Conservation (phyloP, 2,329 filamentous ascomycete species). For the Drechslerella dactyloides region DNA sequence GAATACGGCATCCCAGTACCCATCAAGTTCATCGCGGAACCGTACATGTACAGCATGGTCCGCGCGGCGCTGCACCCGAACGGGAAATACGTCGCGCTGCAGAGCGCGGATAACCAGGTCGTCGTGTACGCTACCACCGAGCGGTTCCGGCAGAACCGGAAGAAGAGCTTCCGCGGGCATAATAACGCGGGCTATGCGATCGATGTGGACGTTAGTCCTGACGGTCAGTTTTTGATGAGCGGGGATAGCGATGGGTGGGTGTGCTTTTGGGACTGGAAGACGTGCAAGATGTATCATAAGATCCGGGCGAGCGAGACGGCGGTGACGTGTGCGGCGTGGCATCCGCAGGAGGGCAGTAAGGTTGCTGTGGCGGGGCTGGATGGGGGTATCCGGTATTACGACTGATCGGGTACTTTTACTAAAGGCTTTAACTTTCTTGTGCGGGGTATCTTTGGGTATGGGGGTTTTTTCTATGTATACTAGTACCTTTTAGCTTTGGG, state of each 20-base stretch:
- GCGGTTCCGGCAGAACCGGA: constrained; percentile 95
- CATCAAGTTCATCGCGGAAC: constrained; percentile 97
- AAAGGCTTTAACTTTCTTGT: neutral
- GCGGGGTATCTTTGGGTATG: neutral
- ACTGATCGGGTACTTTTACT: too few relatives aligned
- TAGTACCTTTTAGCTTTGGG: neutral
- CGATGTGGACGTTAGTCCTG: constrained; percentile 84
- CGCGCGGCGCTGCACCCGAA: constrained; percentile 82
- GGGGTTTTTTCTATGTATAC: constrained; percentile 1
- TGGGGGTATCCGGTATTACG: constrained; percentile 47
- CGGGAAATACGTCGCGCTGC: constrained; percentile 93
- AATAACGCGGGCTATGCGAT: constrained; percentile 95
- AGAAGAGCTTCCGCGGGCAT: constrained; percentile 94
- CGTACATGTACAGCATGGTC: constrained; percentile 96
- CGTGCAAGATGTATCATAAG: constrained; percentile 98
- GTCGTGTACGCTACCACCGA: constrained; percentile 93
- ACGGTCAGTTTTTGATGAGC: constrained; percentile 86
- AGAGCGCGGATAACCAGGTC: constrained; percentile 93
- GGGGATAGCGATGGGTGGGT: constrained; percentile 89
- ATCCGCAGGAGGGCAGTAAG: constrained; percentile 96
- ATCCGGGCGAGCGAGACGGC: constrained; percentile 82
- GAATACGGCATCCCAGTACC: constrained; percentile 98
- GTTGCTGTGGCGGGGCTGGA: constrained; percentile 88
- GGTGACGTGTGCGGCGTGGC: constrained; percentile 89
- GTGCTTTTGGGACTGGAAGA: constrained; percentile 99